Conservation (phyloP, 441 rosid genomes). For the Populus hybrid region DNA sequence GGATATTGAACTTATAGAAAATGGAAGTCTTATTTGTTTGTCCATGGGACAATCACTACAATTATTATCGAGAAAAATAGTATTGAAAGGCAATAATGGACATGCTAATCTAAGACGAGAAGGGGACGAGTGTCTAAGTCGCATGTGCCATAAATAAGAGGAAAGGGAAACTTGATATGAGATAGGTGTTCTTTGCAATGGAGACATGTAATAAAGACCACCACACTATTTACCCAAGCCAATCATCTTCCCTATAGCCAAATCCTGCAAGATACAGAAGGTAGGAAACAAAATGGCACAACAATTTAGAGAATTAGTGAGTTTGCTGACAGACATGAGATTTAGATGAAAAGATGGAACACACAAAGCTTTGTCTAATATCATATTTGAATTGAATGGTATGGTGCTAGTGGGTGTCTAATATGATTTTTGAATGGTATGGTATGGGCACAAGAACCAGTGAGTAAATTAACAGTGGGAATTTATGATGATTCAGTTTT, state of each 20-base stretch:
- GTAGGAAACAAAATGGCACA: too few species aligned
- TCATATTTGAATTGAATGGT: background rate
- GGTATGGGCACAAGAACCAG: background rate
- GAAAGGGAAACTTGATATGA: too few species aligned
- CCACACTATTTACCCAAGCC: too few species aligned
- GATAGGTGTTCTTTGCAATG: too few species aligned
- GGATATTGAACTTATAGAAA: background rate
- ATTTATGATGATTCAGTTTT: background rate
- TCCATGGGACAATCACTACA: background rate
- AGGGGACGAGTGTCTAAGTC: background rate
- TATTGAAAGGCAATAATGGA: background rate
- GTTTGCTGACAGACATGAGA: too few species aligned
- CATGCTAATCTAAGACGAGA: background rate
- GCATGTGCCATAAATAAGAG: background rate
- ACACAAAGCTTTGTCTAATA: background rate
- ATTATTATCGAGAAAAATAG: background rate
- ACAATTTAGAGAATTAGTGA: too few species aligned
- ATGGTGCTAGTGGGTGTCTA: background rate
- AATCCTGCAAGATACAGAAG: too few species aligned
- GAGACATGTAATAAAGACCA: too few species aligned
- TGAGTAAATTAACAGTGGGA: conserved; percentile 1
- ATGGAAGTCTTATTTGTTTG: background rate
- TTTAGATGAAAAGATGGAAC: background rate
- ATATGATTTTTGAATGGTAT: too few species aligned
- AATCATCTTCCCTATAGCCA: too few species aligned